phyloP scores from a whole-genome alignment of 495 filamentous ascomycete species.

The Penicillium cosmopolitanum region DNA sequence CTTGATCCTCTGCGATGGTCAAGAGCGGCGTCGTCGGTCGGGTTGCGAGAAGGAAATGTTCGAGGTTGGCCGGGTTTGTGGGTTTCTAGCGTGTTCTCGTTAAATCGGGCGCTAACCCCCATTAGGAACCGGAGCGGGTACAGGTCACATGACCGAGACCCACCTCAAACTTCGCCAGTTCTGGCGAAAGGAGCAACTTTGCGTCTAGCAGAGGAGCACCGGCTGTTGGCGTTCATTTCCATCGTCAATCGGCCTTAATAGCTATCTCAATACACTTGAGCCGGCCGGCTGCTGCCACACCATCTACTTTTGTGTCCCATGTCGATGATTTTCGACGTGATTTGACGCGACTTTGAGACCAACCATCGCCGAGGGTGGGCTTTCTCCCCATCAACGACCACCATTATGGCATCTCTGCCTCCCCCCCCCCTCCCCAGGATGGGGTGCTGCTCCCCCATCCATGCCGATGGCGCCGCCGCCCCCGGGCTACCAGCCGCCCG shows the following conservation, averaged over 20 bases:
- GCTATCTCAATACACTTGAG: not conserved
- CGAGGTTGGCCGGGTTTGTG: constrained; percentile 49
- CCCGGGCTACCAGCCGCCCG: constrained; percentile 82
- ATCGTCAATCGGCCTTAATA: constrained; percentile 37
- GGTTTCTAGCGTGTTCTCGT: constrained; percentile 50
- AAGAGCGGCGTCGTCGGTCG: constrained; percentile 62
- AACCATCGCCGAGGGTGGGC: constrained; percentile 38
- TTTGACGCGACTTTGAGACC: constrained; percentile 45
- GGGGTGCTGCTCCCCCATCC: constrained; percentile 73
- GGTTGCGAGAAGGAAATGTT: constrained; percentile 42
- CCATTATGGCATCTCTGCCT: constrained; percentile 76
- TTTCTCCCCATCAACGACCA: constrained; percentile 32
- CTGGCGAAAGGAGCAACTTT: constrained; percentile 37
- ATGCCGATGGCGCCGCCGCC: constrained; percentile 81
- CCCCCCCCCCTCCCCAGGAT: constrained; percentile 82
- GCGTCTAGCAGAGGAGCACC: constrained; percentile 56
- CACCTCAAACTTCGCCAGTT: constrained; percentile 37
- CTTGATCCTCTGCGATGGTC: constrained; percentile 50
- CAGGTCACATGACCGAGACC: constrained; percentile 19
- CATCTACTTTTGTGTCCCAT: constrained; percentile 11
- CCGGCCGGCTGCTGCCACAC: not conserved
- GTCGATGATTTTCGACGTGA: constrained; percentile 40
- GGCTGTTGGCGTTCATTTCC: constrained; percentile 55
- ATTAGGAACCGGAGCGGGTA: not conserved
- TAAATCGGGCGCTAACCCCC: constrained; percentile 33